Conservation (phyloP, 2,329 filamentous ascomycete species). For the Tolypocladium ophioglossoides region DNA sequence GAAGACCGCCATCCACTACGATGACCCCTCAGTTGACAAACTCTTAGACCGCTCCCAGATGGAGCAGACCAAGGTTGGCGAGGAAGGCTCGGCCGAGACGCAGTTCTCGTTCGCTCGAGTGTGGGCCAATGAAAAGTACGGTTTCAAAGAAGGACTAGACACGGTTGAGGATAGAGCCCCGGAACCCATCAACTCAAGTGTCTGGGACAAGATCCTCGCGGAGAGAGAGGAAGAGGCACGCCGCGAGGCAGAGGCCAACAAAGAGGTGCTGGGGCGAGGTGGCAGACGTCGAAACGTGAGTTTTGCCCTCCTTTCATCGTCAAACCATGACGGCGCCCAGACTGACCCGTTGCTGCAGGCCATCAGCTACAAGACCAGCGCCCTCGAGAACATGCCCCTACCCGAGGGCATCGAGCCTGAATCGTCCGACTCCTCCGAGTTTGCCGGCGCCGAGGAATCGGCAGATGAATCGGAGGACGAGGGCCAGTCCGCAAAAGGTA, state of each 20-base stretch:
- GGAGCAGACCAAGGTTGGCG: slow-evolving; percentile 57
- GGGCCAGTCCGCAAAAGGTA: slow-evolving; percentile 20
- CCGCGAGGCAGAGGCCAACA: slow-evolving; percentile 55
- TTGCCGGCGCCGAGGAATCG: slow-evolving; percentile 16
- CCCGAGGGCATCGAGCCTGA: slow-evolving; percentile 15
- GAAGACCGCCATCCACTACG: slow-evolving; percentile 69
- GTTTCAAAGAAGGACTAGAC: slow-evolving; percentile 53
- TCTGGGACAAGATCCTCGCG: slow-evolving; percentile 86
- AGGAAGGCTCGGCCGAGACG: slow-evolving; percentile 57
- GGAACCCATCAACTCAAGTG: slow-evolving; percentile 48
- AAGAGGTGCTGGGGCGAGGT: slow-evolving; percentile 75
- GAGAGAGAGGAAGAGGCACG: slow-evolving; percentile 70
- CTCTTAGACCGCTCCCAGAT: slow-evolving; percentile 79
- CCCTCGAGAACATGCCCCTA: slow-evolving; percentile 7
- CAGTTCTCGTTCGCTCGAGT: slow-evolving; percentile 86
- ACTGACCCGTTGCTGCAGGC: slow-evolving; percentile 14
- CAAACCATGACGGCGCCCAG: not conserved
- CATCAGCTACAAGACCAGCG: slow-evolving; percentile 23
- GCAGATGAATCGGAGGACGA: slow-evolving; percentile 21
- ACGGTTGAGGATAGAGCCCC: slow-evolving; percentile 40
- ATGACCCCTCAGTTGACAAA: slow-evolving; percentile 72
- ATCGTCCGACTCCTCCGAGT: slow-evolving; percentile 22
- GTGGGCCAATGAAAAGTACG: slow-evolving; percentile 74
- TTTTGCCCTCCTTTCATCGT: not conserved
- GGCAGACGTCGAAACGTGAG: slow-evolving; percentile 53